Evolutionary conservation across 1,284 basidiomycete genomes (phyloP).

Genomic region (Heterobasidion irregulare): DNA sequence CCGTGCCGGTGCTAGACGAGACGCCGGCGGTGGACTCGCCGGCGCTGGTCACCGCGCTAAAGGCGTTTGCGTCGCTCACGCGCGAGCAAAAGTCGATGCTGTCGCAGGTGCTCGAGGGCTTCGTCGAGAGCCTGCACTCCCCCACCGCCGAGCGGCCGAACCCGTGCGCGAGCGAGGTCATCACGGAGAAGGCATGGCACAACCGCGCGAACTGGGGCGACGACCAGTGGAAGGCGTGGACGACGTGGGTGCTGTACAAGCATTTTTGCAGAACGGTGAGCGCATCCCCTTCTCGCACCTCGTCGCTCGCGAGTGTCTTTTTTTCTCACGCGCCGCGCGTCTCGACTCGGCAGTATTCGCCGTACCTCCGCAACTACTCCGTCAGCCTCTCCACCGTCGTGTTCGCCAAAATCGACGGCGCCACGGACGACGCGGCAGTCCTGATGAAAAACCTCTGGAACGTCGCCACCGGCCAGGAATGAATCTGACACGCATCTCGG

Average conservation of each 20-base stretch:
- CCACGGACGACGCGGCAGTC: constrained; percentile 44
- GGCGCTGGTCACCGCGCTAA: constrained; percentile 58
- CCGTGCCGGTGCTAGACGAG: constrained; percentile 29
- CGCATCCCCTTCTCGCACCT: constrained; percentile 10
- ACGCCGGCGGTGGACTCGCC: constrained; percentile 49
- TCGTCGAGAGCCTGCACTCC: constrained; percentile 51
- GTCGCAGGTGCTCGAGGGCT: constrained; percentile 59
- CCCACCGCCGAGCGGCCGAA: constrained; percentile 21
- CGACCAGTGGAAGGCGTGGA: constrained; percentile 73
- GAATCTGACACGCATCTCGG: neutral
- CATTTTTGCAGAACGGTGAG: constrained; percentile 76
- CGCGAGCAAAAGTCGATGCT: constrained; percentile 69
- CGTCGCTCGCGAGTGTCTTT: neutral
- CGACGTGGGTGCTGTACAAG: constrained; percentile 82
- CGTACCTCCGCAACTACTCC: constrained; percentile 63
- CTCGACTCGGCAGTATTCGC: constrained; percentile 48
- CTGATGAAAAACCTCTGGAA: constrained; percentile 64
- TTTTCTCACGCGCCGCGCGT: neutral
- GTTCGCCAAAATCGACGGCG: constrained; percentile 49
- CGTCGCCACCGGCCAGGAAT: constrained; percentile 52
- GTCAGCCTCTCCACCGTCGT: constrained; percentile 59
- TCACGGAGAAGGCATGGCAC: constrained; percentile 57
- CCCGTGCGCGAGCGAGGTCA: constrained; percentile 34
- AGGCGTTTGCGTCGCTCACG: constrained; percentile 63
- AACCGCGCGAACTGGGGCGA: constrained; percentile 60